phyloP scores from a whole-genome alignment of 495 filamentous ascomycete genomes.

The Penicillium crystallinum region DNA sequence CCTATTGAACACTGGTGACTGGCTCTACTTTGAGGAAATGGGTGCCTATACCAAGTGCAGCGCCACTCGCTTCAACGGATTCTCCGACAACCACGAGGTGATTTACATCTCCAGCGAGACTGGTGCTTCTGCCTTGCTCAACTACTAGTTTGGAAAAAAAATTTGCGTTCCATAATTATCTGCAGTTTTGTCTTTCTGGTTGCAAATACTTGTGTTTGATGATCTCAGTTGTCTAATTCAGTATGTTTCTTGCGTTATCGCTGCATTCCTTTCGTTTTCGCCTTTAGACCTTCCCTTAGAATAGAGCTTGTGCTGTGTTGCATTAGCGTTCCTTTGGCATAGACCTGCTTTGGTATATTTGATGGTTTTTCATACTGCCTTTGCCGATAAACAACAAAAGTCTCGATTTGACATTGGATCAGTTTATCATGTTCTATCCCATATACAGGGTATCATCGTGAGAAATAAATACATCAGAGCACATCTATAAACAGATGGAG shows the following conservation, averaged over 20 bases:
- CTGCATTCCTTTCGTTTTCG: neutral
- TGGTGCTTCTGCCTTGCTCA: slow-evolving; percentile 72
- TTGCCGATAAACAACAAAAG: neutral
- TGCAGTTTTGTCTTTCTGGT: slow-evolving; percentile 2
- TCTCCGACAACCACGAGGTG: slow-evolving; percentile 84
- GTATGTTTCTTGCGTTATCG: slow-evolving; percentile 9
- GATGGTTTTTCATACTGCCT: neutral
- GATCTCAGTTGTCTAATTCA: neutral
- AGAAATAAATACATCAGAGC: neutral
- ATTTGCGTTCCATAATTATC: slow-evolving; percentile 1
- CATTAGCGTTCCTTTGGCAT: neutral
- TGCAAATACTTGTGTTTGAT: slow-evolving; percentile 1
- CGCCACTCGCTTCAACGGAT: slow-evolving; percentile 97
- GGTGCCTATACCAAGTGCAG: slow-evolving; percentile 97
- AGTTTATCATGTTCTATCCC: slow-evolving; percentile 5
- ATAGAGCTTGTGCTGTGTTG: neutral
- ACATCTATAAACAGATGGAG: slow-evolving; percentile 6
- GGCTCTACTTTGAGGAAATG: slow-evolving; percentile 98
- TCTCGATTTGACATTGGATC: neutral
- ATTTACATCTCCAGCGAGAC: slow-evolving; percentile 92
- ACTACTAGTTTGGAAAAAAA: slow-evolving; percentile 30
- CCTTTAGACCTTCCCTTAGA: neutral
- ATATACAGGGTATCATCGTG: slow-evolving; percentile 9
- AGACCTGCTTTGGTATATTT: no score
- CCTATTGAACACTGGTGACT: slow-evolving; percentile 83